Base-by-base conservation (phyloP, 768 basidiomycete species). In the Psilocybe cyanescens region DNA sequence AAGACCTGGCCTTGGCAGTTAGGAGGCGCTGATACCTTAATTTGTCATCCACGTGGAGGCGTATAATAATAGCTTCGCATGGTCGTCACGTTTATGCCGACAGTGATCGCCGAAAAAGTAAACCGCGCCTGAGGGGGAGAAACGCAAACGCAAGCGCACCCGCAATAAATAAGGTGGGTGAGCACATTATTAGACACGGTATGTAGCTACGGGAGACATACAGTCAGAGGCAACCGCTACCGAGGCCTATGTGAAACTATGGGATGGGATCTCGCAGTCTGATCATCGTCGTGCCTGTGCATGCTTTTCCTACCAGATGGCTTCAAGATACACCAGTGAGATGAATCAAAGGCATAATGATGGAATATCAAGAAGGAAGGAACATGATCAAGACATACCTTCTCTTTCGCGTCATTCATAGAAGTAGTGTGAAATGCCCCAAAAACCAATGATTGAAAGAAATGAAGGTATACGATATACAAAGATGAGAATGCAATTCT, bases 401-500 rank as follows among this genome's bases (percentile, higher is more conserved):
- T 44, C 41, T 44, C n/a, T 44, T 44, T 16, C 41, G 14, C 41
- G 41, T 44, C n/a, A 16, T 44, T 14, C 14, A 31, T 28, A 35
- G 19, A 52, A 28, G 29, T 46, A 31, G 65, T 17, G 30, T 12
- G 45, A 55, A 60, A 59, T 37, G 39, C 61, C 61, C 58, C 54
- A 58, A 67, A 57, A 58, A 35, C 37, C 46, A 33, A 56, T 62
- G 47, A 59, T 62, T 66, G 62, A 55, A 55, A 59, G 58, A 56
- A 39, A 56, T 58, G 61, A 50, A 59, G 57, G 59, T 66, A 68
- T 59, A 64, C 65, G 60, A 66, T 64, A 60, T 60, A 61, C 51
- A 62, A 57, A 33, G 41, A 64, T 44, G 59, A 24, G 47, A 49
- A 64, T 58, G 63, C 55, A 53, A 57, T 60, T 66, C 61, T 65